These are phyloP conservation scores for Fusarium odoratissimum DNA, from an alignment of 2,329 filamentous ascomycete species.

Conservation along the genomic window DNA sequence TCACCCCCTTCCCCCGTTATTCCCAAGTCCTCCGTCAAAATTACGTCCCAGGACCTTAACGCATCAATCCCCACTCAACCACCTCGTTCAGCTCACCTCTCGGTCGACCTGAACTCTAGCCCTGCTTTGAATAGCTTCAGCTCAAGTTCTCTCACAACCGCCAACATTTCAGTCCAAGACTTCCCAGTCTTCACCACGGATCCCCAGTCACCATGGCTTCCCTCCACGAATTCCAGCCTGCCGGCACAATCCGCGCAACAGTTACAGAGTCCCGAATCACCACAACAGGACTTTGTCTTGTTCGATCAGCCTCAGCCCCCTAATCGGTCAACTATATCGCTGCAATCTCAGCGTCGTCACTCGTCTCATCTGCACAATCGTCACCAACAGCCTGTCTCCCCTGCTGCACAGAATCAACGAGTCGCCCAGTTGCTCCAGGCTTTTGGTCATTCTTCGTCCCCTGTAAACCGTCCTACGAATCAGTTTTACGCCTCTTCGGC, in stretches of 20 bases:
- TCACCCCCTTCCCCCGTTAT: conserved; percentile 53
- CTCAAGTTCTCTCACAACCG: conserved; percentile 67
- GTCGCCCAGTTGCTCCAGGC: conserved; percentile 69
- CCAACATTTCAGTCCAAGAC: conserved; percentile 73
- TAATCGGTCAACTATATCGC: conserved; percentile 54
- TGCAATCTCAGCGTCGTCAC: conserved; percentile 58
- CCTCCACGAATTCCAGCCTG: conserved; percentile 73
- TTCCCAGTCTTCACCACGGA: conserved; percentile 85
- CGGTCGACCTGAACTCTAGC: conserved; percentile 77
- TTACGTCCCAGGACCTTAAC: conserved; percentile 60
- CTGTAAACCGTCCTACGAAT: conserved; percentile 66
- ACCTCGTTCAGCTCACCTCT: conserved; percentile 62
- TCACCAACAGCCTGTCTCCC: conserved; percentile 53
- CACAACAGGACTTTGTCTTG: conserved; percentile 82
- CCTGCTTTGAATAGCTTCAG: conserved; percentile 67
- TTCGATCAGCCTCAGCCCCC: conserved; percentile 65
- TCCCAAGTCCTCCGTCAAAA: conserved; percentile 60
- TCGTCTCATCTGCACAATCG: conserved; percentile 59
- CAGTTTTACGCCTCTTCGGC: conserved; percentile 77
- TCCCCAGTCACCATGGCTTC: conserved; percentile 84
- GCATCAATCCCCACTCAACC: conserved; percentile 60
- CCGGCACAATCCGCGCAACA: conserved; percentile 71
- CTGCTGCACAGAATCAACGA: conserved; percentile 66
- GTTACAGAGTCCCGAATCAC: conserved; percentile 61
- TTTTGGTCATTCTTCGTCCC: conserved; percentile 66